Conservation (phyloP, 257 asterid genomes). For the Rhazya stricta region DNA sequence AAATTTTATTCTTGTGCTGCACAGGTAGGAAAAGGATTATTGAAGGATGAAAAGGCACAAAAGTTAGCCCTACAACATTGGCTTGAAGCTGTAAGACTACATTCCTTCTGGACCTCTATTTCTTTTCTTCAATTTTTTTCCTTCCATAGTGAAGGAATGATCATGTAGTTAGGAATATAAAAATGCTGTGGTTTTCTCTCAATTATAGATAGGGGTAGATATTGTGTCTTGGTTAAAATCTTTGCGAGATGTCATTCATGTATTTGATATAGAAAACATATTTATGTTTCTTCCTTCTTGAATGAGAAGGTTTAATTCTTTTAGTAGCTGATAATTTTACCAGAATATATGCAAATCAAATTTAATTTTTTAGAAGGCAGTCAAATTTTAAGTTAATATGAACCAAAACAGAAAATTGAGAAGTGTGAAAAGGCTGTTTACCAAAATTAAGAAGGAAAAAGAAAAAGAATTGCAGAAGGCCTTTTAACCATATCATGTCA, state of each 20-base stretch:
- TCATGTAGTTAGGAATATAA: neutral
- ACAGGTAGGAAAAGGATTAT: conserved; percentile 70
- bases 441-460: too few species aligned
- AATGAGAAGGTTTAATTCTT: neutral
- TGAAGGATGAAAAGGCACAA: conserved; percentile 65
- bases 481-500: too few species aligned
- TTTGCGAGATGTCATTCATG: neutral
- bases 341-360: neutral
- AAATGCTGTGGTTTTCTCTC: neutral
- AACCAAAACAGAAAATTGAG: neutral
- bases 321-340: neutral
- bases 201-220: neutral
- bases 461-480: too few species aligned
- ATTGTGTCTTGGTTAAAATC: neutral
- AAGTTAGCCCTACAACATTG: conserved; percentile 77
- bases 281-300: neutral
- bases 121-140: neutral
- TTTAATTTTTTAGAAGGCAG: neutral
- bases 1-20: neutral
- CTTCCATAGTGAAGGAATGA: neutral
- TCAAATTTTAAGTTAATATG: neutral
- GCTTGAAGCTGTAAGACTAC: conserved; percentile 67
- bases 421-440: too few species aligned
- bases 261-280: neutral
- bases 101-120: neutral